A percentile compares a stretch with the other conserved stretches of the same genome.
phyloP scores from a whole-genome alignment of 1,284 basidiomycete genomes.

The Phellinidium pouzarii region DNA sequence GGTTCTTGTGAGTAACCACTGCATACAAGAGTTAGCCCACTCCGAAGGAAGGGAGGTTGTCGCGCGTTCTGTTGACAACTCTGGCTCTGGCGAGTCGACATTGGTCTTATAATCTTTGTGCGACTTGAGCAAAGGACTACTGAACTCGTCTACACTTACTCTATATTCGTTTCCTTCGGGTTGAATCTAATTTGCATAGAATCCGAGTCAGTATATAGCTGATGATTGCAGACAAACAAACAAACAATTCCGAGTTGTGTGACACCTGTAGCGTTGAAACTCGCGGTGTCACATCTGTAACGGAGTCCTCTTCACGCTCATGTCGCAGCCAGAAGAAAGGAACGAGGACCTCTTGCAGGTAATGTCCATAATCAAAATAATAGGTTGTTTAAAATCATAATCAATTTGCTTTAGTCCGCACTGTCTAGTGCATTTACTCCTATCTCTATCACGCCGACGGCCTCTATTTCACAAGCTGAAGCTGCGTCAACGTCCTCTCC shows the following conservation, averaged over 20 bases:
- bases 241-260: not conserved
- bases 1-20: no score
- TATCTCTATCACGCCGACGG: slow-evolving; percentile 1
- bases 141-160: no score
- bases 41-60: no score
- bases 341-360: not conserved
- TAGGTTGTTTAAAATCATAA: not conserved
- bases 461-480: not conserved
- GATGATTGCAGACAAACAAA: not conserved
- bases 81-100: no score
- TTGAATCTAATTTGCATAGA: no score
- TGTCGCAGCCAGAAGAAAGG: not conserved
- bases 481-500: not conserved
- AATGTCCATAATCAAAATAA: not conserved
- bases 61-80: no score
- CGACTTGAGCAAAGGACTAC: no score
- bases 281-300: not conserved
- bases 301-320: not conserved
- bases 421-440: slow-evolving; percentile 16
- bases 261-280: not conserved
- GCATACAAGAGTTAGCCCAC: no score
- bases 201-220: no score
- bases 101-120: no score
- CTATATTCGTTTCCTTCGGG: no score
- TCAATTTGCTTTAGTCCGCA: slow-evolving; percentile 5